Evolutionary conservation across 441 rosid species (phyloP), one percentile per base, ranked within the genome.

Genomic region (Populus hybrid): DNA sequence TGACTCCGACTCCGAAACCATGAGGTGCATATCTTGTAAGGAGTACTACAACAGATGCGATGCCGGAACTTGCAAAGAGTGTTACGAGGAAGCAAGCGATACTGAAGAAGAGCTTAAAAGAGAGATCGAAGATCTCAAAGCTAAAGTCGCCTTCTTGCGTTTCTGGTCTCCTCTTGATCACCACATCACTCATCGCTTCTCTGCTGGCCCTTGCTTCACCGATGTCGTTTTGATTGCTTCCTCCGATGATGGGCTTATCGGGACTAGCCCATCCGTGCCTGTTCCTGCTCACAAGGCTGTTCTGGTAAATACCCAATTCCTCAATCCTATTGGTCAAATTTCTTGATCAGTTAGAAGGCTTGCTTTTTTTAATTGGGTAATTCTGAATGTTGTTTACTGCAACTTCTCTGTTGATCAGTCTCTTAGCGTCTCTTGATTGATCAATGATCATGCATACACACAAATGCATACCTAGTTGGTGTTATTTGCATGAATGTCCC

Each of bases 11-110:
- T 16, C 77, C 21, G 87, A 87, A 70, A 82, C 81, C 69, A 87
- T 93, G 93, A 84, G 91, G 1, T 93, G 98, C 87, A 71, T 90
- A 38, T 95, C 93, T 10, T 95, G 99, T 80, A 83, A 80, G 74
- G 92, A 90, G 73, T 88, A 84, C 81, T 90, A 93, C 82, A 73
- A 57, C 36, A 26, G 81, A 32, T 73, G 74, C 26, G 93, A 93
- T 50, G 95, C 93, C 24, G 98, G 99, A 16, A 90, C 97, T n/a
- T 95, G 99, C 86, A 92, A 91, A 81, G 97, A 91, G 80, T 93
- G 99, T 77, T 90, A 90, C 81, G 95, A 89, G 42, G 92, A 91
- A 83, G 97, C 97, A 4, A 88, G 95, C 80, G 92, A 92, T 84
- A 92, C 93, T 21, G 88, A 93, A 83, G 93, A 91, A 74, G 97